Evolutionary conservation across 805 yeast genomes (phyloP).

Genomic region (Debaryomyces tyrocola): DNA sequence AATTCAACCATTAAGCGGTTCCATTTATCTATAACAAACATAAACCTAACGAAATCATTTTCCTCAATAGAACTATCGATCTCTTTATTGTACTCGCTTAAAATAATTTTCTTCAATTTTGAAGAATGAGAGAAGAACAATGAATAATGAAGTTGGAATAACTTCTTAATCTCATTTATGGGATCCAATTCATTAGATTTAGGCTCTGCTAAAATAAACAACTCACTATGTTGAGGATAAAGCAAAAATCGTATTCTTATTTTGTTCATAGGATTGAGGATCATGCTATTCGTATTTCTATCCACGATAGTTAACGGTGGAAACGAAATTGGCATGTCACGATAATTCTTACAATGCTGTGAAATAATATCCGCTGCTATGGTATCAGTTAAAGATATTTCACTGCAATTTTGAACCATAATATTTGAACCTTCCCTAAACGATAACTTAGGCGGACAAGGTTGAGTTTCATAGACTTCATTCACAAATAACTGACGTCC

Average conservation of each 20-base stretch:
- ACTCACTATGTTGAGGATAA: slow-evolving; percentile 50
- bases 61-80: slow-evolving; percentile 31
- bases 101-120: slow-evolving; percentile 28
- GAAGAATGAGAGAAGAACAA: slow-evolving; percentile 41
- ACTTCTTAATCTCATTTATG: slow-evolving; percentile 56
- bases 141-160: slow-evolving; percentile 41
- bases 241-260: slow-evolving; percentile 34
- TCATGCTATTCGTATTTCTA: slow-evolving; percentile 8
- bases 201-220: slow-evolving; percentile 48
- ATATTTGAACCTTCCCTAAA: slow-evolving; percentile 12
- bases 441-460: slow-evolving; percentile 18
- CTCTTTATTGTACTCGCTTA: slow-evolving; percentile 31
- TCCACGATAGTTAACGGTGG: slow-evolving; percentile 29
- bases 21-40: slow-evolving; percentile 42
- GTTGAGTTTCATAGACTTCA: slow-evolving; percentile 21
- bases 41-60: slow-evolving; percentile 34
- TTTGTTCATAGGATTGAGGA: slow-evolving; percentile 28
- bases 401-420: slow-evolving; percentile 10
- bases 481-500: slow-evolving; percentile 32
- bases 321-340: slow-evolving; percentile 33
- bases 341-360: slow-evolving; percentile 28
- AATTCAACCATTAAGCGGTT: slow-evolving; percentile 37
- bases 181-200: slow-evolving; percentile 63
- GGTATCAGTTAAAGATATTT: slow-evolving; percentile 26
- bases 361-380: slow-evolving; percentile 32